These are phyloP conservation scores for Beauveria sp. DNA, from an alignment of 2,329 filamentous ascomycete species.

Conservation along the genomic window DNA sequence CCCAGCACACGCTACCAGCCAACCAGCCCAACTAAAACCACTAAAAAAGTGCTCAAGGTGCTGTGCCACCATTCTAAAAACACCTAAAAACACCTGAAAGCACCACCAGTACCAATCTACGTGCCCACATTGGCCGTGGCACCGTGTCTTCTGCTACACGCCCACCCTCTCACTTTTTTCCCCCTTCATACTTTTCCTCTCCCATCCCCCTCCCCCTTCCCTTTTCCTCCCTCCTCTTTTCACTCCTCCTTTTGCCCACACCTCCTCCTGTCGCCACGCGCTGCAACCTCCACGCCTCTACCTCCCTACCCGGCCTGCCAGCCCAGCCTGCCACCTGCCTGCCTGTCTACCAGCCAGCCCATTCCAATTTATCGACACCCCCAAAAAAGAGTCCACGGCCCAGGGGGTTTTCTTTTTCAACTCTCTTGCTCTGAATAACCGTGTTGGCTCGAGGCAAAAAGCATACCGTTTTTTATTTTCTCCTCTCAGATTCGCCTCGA, in stretches of 20 bases:
- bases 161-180: background rate
- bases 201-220: slow-evolving; percentile 5
- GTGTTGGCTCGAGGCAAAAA: background rate
- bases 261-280: slow-evolving; percentile 2
- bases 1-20: no score
- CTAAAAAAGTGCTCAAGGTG: no score
- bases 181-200: background rate
- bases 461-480: background rate
- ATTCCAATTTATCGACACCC: slow-evolving; percentile 12
- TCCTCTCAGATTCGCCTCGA: background rate
- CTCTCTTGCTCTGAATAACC: background rate
- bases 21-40: no score
- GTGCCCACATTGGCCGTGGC: no score
- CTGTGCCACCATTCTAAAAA: no score
- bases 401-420: slow-evolving; percentile 1
- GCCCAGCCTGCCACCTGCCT: background rate
- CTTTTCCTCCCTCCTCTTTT: slow-evolving; percentile 13
- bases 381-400: slow-evolving; percentile 4
- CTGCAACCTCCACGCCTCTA: slow-evolving; percentile 12
- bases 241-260: slow-evolving; percentile 18
- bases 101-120: no score
- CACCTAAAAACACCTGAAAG: no score
- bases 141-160: no score
- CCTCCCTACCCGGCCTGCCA: no score
- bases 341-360: background rate